Evolutionary conservation across 768 basidiomycete species (phyloP).

Genomic region (Mycena epipterygia): DNA sequence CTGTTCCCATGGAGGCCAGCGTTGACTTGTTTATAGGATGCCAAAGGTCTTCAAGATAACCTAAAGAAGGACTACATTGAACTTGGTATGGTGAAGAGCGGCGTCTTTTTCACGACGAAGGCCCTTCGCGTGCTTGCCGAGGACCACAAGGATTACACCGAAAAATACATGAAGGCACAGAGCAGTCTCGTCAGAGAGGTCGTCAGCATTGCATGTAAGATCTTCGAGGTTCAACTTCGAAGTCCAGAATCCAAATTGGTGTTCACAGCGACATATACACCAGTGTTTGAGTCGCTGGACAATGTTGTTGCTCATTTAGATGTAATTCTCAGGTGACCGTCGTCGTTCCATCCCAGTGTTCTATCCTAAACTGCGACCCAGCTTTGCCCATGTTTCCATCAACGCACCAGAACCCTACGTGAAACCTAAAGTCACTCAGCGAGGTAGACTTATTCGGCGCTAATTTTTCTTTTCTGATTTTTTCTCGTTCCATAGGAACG

Average conservation of each 20-base stretch:
- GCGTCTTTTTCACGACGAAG: conserved; percentile 90
- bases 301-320: conserved; percentile 90
- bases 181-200: conserved; percentile 91
- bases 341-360: background rate
- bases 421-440: conserved; percentile 84
- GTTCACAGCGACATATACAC: conserved; percentile 89
- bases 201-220: conserved; percentile 89
- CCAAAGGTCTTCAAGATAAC: conserved; percentile 75
- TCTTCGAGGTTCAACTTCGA: background rate
- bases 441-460: conserved; percentile 63
- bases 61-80: conserved; percentile 86
- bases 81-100: conserved; percentile 86
- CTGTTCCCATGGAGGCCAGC: background rate
- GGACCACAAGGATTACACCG: conserved; percentile 76
- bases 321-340: conserved; percentile 85
- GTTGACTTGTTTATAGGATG: conserved; percentile 70
- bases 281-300: conserved; percentile 89
- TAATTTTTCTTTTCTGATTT: background rate
- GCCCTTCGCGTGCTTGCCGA: conserved; percentile 78
- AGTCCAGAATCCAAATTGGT: background rate
- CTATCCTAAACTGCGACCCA: conserved; percentile 43
- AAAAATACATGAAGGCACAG: conserved; percentile 83
- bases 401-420: conserved; percentile 91
- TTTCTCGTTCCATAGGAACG: conserved; percentile 61
- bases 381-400: conserved; percentile 92